A percentile compares a stretch with the other conserved stretches of the same genome.
Evolutionary conservation across 176 grass and related monocot species (phyloP).

Genomic region (Alloteropsis semialata): DNA sequence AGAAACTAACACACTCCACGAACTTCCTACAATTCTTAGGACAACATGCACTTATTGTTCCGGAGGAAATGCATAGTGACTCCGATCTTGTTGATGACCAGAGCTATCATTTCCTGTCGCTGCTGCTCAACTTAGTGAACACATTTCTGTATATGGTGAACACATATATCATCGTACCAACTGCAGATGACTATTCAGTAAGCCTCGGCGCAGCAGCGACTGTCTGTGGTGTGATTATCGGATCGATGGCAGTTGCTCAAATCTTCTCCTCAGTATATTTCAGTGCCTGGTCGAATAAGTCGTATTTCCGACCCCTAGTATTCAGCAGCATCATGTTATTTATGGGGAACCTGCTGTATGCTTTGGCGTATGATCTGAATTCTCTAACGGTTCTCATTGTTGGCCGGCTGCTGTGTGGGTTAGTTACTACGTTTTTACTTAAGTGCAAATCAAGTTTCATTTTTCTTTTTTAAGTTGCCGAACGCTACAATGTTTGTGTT

Average conservation of each 20-base stretch:
- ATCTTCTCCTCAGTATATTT: slow-evolving; percentile 99
- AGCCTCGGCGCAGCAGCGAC: slow-evolving; percentile 95
- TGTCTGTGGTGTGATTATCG: slow-evolving; percentile 91
- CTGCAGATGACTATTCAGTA: slow-evolving; percentile 87
- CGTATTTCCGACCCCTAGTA: slow-evolving; percentile 85
- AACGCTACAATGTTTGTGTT: background rate
- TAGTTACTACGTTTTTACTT: background rate
- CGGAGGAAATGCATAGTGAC: slow-evolving; percentile 39
- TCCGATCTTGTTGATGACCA: slow-evolving; percentile 56
- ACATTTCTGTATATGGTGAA: slow-evolving; percentile 96
- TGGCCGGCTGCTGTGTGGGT: slow-evolving; percentile 89
- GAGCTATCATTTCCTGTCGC: slow-evolving; percentile 77
- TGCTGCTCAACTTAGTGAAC: slow-evolving; percentile 73
- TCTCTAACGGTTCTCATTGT: slow-evolving; percentile 64
- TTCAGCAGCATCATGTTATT: slow-evolving; percentile 93
- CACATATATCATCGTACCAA: slow-evolving; percentile 96
- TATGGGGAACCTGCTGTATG: slow-evolving; percentile 75
- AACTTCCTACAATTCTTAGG: slow-evolving; percentile 87
- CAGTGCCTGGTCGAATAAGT: slow-evolving; percentile 92
- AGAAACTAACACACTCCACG: slow-evolving; percentile 79
- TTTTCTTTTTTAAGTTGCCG: background rate
- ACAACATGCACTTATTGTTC: slow-evolving; percentile 73
- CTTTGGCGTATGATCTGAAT: slow-evolving; percentile 82
- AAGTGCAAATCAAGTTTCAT: background rate
- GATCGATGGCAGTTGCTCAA: slow-evolving; percentile 95